Base-by-base conservation (phyloP, 192 early-diverging fungal genomes). In the Phycomyces nitens region DNA sequence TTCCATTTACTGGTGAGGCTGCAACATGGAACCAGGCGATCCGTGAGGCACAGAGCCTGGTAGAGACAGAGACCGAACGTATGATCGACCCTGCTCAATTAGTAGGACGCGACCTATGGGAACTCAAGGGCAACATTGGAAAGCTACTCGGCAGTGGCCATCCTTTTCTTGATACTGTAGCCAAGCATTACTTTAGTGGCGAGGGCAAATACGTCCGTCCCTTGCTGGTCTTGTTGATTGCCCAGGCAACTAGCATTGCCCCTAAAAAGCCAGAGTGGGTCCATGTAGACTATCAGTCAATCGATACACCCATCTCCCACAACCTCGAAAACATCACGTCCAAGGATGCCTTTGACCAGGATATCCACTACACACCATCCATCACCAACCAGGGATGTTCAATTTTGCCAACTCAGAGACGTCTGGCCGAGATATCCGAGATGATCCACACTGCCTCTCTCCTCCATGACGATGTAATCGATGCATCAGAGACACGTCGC, bases 361-460 rank as follows among this genome's bases (percentile, higher is more conserved):
- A 58, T 54, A 23, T 56, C 15, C 59, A 65, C 12, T 72, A 72
- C 41, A 72, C 64, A 22, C 70, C 70, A 10, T 66, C 58, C 16
- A 58, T 66, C 15, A 72, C 52, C 5, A 42, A 60, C 9, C 59
- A 72, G 39, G 71, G 71, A 5, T 72, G 71, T 14, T 52, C 18
- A 2, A 93, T 98, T 44, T 77, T 98, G 40, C 90, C 92, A 9
- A 86, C 92, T 24, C 96, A 99, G 56, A 82, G 92, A 15, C 86
- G 96, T 9, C 81, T 99, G 51, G 94, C 94, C 5, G 96, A 99
- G 75, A 97, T 99, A 57, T 92, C 92, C 0, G 96, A 99, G 75
- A 94, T 99, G 90, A 99, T 99, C 68, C 94, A 99, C 70, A 99
- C 94, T 4, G 92, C 96, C 12, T 93, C 94, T 3, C 75, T 99